phyloP scores from a whole-genome alignment of 129 eudicot species.

The Flaveria linearis region DNA sequence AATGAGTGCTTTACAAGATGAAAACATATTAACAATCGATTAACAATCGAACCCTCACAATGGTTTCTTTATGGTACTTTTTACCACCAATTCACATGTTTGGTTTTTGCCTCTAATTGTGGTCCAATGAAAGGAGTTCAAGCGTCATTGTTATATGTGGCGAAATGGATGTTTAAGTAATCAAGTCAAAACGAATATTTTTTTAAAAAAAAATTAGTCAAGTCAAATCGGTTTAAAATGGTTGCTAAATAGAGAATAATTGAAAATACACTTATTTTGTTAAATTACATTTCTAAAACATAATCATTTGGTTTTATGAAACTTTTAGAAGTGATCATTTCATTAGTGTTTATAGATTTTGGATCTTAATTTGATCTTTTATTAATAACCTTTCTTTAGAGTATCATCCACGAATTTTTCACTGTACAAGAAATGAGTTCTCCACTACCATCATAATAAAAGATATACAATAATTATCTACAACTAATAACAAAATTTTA shows the following conservation, averaged over 20 bases:
- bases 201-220: not conserved
- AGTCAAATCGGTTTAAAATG: not conserved
- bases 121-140: slow-evolving; percentile 1
- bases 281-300: too few species aligned
- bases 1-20: not conserved
- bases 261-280: too few species aligned
- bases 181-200: not conserved
- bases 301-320: too few species aligned
- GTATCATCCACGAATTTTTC: too few species aligned
- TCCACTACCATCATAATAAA: too few species aligned
- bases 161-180: not conserved
- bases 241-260: not conserved
- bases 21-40: slow-evolving; percentile 11
- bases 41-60: not conserved
- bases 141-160: not conserved
- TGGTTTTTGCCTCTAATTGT: not conserved
- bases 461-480: too few species aligned
- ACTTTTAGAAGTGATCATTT: too few species aligned
- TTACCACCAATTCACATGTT: not conserved
- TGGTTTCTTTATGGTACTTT: not conserved
- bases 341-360: too few species aligned
- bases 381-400: too few species aligned
- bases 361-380: too few species aligned
- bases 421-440: too few species aligned
- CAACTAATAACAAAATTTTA: too few species aligned